phyloP scores from a whole-genome alignment of 2,329 filamentous ascomycete species.

The Xylaria sp. region DNA sequence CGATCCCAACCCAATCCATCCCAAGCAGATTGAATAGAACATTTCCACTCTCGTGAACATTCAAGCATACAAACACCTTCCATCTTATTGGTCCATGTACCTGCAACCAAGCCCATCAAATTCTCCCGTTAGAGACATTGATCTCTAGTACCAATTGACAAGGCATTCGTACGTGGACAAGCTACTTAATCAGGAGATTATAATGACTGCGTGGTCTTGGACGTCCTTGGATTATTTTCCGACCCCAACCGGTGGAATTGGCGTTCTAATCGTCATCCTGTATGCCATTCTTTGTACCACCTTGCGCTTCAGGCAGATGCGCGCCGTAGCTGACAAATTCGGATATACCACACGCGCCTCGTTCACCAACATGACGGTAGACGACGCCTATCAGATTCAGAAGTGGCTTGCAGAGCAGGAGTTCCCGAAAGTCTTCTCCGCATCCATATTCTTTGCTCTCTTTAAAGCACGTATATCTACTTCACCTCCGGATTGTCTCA shows the following conservation, averaged over 20 bases:
- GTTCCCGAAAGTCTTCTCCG: constrained; percentile 63
- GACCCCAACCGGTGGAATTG: not conserved
- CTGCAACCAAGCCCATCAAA: not conserved
- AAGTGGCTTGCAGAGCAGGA: constrained; percentile 54
- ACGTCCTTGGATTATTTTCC: not conserved
- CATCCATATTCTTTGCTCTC: constrained; percentile 66
- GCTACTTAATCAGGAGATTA: not conserved
- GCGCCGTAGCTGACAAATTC: constrained; percentile 10
- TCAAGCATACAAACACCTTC: not conserved
- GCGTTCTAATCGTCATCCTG: not conserved
- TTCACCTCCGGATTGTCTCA: not conserved
- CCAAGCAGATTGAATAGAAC: not conserved
- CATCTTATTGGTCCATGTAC: not conserved
- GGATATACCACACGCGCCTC: constrained; percentile 3
- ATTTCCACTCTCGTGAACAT: not conserved
- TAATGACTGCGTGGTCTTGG: not conserved
- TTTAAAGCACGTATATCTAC: constrained; percentile 58
- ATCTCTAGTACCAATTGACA: not conserved
- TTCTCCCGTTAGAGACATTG: not conserved
- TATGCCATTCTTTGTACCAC: constrained; percentile 12
- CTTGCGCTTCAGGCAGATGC: constrained; percentile 11
- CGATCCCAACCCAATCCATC: not conserved
- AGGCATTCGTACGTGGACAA: not conserved
- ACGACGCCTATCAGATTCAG: constrained; percentile 25
- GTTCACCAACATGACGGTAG: constrained; percentile 26